Conservation (phyloP, 2,329 filamentous ascomycete genomes). For the Colletotrichum costaricense region DNA sequence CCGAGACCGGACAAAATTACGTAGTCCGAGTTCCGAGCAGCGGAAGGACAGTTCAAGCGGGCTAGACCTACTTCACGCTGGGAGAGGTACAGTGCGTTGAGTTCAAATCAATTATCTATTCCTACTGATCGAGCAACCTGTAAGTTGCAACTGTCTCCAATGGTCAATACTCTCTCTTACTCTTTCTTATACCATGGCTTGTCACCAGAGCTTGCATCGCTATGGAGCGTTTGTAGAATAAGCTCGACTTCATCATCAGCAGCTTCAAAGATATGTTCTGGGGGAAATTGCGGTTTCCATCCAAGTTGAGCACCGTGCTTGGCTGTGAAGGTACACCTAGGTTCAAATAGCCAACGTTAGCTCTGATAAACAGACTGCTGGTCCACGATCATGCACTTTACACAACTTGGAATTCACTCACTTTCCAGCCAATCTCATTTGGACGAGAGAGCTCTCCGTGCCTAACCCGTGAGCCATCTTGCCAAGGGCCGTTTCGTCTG, state of each 20-base stretch:
- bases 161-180: too few species aligned
- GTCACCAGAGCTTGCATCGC: background rate
- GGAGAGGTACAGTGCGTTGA: too few species aligned
- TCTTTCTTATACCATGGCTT: background rate
- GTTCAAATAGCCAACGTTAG: background rate
- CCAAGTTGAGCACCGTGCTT: constrained; percentile 54
- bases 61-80: too few species aligned
- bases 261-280: constrained; percentile 58
- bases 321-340: constrained; percentile 46
- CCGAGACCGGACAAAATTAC: too few species aligned
- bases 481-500: constrained; percentile 48
- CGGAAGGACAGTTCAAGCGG: too few species aligned
- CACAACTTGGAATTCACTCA: constrained; percentile 41
- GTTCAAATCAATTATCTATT: too few species aligned
- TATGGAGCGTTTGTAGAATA: constrained; percentile 41
- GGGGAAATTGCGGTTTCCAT: constrained; percentile 55
- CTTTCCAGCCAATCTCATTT: constrained; percentile 51
- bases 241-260: constrained; percentile 59
- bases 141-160: too few species aligned
- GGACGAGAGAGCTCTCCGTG: constrained; percentile 43
- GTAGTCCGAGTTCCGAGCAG: too few species aligned
- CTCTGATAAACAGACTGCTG: background rate
- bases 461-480: constrained; percentile 54
- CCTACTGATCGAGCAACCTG: too few species aligned
- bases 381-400: background rate